Conservation (phyloP, 257 asterid genomes). For the Nicotiana sylvestris region DNA sequence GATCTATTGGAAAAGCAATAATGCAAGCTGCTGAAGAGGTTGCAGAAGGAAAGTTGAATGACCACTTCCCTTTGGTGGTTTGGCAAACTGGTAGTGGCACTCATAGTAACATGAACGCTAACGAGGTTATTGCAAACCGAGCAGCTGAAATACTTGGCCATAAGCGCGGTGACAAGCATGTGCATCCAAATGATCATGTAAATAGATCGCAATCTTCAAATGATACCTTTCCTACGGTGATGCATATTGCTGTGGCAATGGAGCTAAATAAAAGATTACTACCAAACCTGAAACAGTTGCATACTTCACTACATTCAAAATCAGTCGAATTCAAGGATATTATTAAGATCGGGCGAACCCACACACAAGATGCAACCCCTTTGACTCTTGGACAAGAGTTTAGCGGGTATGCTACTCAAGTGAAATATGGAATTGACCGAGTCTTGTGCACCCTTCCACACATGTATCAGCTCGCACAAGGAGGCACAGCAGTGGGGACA, state of each 20-base stretch:
- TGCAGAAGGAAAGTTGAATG: constrained; percentile 83
- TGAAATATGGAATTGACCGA: constrained; percentile 87
- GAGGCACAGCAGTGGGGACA: constrained; percentile 99
- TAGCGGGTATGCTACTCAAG: constrained; percentile 97
- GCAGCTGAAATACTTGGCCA: constrained; percentile 97
- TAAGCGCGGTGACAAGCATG: constrained; percentile 79
- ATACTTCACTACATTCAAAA: constrained; percentile 73
- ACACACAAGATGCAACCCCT: constrained; percentile 99
- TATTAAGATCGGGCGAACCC: constrained; percentile 97
- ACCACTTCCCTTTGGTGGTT: constrained; percentile 93
- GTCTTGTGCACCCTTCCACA: constrained; percentile 84
- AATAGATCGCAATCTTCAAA: constrained; percentile 97
- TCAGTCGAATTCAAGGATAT: constrained; percentile 80
- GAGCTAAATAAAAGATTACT: constrained; percentile 77
- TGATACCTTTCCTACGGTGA: constrained; percentile 97
- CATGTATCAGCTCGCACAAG: constrained; percentile 98
- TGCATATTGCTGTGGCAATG: constrained; percentile 96
- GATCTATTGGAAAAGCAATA: constrained; percentile 79
- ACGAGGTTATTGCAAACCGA: constrained; percentile 98
- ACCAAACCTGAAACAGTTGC: constrained; percentile 85
- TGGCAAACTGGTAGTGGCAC: constrained; percentile 99
- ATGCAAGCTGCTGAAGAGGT: constrained; percentile 99
- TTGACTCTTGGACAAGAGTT: constrained; percentile 99
- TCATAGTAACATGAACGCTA: constrained; percentile 98
- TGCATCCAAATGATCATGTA: constrained; percentile 97